Evolutionary conservation across 768 basidiomycete species (phyloP).

Genomic region (Mycena vitilis): DNA sequence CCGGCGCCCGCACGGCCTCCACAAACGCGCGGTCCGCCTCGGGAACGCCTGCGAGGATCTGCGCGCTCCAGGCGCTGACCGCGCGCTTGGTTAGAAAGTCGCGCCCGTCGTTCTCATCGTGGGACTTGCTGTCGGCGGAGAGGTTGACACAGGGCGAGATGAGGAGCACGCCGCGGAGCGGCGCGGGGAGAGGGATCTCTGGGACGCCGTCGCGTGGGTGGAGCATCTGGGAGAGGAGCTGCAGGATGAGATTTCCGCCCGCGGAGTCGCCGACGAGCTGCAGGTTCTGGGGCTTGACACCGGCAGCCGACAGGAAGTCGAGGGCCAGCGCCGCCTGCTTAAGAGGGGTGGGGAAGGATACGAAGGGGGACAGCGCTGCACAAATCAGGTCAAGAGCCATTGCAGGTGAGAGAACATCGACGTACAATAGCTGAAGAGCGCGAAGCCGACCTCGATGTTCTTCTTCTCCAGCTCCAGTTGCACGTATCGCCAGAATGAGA

Average conservation of each 20-base stretch:
- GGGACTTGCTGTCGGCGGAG: constrained; percentile 39
- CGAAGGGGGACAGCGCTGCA: constrained; percentile 43
- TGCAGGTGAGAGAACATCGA: neutral
- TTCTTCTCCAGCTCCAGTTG: constrained; percentile 33
- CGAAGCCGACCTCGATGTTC: constrained; percentile 20
- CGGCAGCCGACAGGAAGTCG: constrained; percentile 43
- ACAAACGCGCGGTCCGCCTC: constrained; percentile 43
- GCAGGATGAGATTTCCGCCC: constrained; percentile 46
- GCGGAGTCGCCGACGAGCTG: constrained; percentile 51
- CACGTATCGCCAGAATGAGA: constrained; percentile 42
- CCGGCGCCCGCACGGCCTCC: constrained; percentile 46
- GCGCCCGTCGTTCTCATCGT: constrained; percentile 38
- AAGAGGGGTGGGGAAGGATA: constrained; percentile 45
- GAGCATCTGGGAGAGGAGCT: constrained; percentile 47
- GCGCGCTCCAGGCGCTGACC: constrained; percentile 34
- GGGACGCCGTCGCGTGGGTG: constrained; percentile 44
- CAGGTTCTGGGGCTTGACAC: constrained; percentile 47
- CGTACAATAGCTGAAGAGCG: constrained; percentile 46
- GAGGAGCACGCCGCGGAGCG: constrained; percentile 41
- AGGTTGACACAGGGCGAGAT: constrained; percentile 53
- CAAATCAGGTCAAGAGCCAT: neutral
- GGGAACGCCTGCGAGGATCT: constrained; percentile 42
- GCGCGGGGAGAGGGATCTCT: constrained; percentile 35
- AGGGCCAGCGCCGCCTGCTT: constrained; percentile 44
- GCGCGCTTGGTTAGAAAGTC: constrained; percentile 40